phyloP scores from a whole-genome alignment of 148 eudicot genomes.

The Chenopodium formosanum region DNA sequence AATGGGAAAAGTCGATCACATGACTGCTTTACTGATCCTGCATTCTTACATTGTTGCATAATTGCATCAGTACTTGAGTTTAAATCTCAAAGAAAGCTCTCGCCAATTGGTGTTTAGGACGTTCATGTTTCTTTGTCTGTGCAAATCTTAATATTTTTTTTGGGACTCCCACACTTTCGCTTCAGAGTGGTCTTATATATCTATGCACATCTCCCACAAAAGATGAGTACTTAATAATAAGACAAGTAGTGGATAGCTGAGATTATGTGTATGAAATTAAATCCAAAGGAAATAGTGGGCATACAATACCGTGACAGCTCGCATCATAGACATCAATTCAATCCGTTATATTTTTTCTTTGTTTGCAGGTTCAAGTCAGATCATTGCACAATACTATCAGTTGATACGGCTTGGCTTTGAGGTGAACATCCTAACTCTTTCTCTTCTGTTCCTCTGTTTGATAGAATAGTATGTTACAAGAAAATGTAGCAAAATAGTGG shows the following conservation, averaged over 20 bases:
- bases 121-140: too few species aligned
- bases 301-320: neutral
- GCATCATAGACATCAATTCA: neutral
- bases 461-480: neutral
- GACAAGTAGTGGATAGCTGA: neutral
- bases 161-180: too few species aligned
- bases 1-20: too few species aligned
- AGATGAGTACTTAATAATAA: neutral
- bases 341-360: neutral
- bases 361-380: constrained; percentile 34
- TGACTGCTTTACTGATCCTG: too few species aligned
- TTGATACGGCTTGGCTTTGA: constrained; percentile 34
- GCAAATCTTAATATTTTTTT: too few species aligned
- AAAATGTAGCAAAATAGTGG: neutral
- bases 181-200: too few species aligned
- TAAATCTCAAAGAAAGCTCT: too few species aligned
- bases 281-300: neutral
- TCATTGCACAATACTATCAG: constrained; percentile 37
- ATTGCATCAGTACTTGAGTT: too few species aligned
- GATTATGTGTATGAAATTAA: neutral
- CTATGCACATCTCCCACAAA: neutral
- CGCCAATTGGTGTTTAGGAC: too few species aligned
- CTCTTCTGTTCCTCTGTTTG: neutral
- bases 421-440: constrained; percentile 9
- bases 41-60: too few species aligned